Evolutionary conservation across 345 rosid species (phyloP), one percentile per base, ranked within the genome.

Genomic region (Ceriops tagal): DNA sequence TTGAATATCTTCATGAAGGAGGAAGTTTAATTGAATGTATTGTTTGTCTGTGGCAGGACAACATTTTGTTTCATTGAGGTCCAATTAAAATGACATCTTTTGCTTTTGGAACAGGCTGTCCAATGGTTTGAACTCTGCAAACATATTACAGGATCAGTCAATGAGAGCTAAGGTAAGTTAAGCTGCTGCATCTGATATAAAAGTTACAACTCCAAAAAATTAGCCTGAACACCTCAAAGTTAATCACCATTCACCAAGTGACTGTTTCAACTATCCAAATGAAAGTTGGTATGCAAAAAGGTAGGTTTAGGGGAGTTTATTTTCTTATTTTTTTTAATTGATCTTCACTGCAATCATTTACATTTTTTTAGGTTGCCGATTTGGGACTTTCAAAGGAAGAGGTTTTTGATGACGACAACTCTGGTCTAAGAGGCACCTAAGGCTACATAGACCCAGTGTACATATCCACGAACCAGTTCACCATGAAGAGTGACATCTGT

Each of bases 301-400:
- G 26, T 24, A 24, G 26, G 26, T 24, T 24, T 24, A 24, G 26
- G 26, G 26, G 26, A n/a, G 28, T 43, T 22, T 21, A 8, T 53
- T 37, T 39, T 13, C 18, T 16, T 58, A 4, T 8, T 27, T 1
- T 46, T 1, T 58, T 7, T 21, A 7, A 52, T 28, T 63, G 61
- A 66, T 66, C 63, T 78, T 27, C 11, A 21, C 20, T 11, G 47
- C 58, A 27, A 62, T 24, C 56, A 7, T 8, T 8, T 16, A 62
- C 35, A 61, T 30, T 31, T 31, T 3, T 31, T 53, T 71, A 95
- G 99, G 99, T 95, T 72, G 97, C 99, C 21, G 99, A 95, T 82
- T 95, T 95, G 28, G 97, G 99, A 67, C 83, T 95, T 63, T 95
- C 99, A 6, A 95, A 86, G 74, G 97, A 92, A 83, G 96, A 87